phyloP scores from a whole-genome alignment of 164 flowering plant species.

The Kalanchoe fedtschenkoi region DNA sequence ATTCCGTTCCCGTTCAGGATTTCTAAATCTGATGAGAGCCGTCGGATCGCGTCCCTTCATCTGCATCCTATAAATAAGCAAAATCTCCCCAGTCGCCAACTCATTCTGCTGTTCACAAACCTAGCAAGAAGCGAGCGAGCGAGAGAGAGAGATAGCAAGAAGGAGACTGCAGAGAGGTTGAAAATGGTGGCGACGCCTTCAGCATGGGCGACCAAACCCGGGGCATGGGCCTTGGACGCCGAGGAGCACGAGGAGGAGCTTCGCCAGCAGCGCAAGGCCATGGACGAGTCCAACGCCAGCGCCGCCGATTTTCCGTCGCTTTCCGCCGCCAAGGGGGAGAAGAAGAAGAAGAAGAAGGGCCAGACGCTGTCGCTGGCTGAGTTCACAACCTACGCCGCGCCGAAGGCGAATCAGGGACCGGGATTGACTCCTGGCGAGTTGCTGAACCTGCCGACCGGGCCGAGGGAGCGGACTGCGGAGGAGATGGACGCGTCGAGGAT shows the following conservation, averaged over 20 bases:
- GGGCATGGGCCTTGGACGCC: conserved; percentile 74
- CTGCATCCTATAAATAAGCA: too few relatives aligned
- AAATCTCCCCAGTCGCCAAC: too few relatives aligned
- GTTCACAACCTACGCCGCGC: conserved; percentile 35
- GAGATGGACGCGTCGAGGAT: conserved; percentile 57
- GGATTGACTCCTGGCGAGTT: conserved; percentile 51
- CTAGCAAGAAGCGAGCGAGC: background rate
- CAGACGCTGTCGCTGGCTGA: conserved; percentile 56
- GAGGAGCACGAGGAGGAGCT: conserved; percentile 59
- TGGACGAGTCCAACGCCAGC: background rate
- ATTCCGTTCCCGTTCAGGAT: too few relatives aligned
- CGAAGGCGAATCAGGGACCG: conserved; percentile 6
- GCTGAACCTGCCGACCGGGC: conserved; percentile 66
- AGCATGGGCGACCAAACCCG: conserved; percentile 64
- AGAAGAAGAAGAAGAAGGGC: conserved; percentile 74
- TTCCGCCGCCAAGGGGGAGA: conserved; percentile 50
- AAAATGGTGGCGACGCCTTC: conserved; percentile 47
- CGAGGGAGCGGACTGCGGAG: conserved; percentile 68
- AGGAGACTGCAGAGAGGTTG: background rate
- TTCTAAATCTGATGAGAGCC: too few relatives aligned
- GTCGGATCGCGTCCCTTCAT: too few relatives aligned
- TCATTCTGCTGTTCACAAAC: too few relatives aligned
- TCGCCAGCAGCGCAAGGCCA: conserved; percentile 12
- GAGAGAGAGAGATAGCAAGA: conserved; percentile 8
- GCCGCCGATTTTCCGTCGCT: conserved; percentile 68